phyloP scores from a whole-genome alignment of 2,329 filamentous ascomycete species.

The Pseudonectria buxi region DNA sequence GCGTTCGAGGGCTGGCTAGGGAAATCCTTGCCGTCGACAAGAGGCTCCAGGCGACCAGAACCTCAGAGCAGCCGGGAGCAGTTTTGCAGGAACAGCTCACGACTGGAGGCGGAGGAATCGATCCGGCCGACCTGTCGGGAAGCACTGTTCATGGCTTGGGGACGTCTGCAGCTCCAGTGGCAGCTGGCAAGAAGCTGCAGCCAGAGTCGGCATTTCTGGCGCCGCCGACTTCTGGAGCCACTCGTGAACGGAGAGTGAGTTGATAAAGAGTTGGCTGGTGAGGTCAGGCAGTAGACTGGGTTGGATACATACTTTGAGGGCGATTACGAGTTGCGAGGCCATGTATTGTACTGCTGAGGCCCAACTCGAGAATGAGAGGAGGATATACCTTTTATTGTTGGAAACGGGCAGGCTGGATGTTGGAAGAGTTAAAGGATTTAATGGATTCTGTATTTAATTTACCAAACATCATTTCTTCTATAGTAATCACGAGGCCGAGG shows the following conservation, averaged over 20 bases:
- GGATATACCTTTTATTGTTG: too few relatives aligned
- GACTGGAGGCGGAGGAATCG: slow-evolving; percentile 11
- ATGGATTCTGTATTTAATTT: too few relatives aligned
- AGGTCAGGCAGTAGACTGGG: too few relatives aligned
- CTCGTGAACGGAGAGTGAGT: too few relatives aligned
- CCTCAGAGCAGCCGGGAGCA: slow-evolving; percentile 18
- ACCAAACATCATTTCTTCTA: too few relatives aligned
- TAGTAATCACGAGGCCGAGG: neutral
- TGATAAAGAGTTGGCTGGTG: too few relatives aligned
- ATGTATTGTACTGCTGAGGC: too few relatives aligned
- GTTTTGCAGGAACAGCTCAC: slow-evolving; percentile 30
- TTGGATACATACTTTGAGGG: too few relatives aligned
- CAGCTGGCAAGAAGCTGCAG: slow-evolving; percentile 3
- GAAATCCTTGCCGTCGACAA: slow-evolving; percentile 32
- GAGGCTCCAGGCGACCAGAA: slow-evolving; percentile 28
- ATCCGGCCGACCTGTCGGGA: slow-evolving; percentile 21
- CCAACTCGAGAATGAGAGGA: too few relatives aligned
- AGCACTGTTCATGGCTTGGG: slow-evolving; percentile 16
- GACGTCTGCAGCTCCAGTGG: slow-evolving; percentile 1
- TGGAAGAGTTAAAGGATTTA: too few relatives aligned
- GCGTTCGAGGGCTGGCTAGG: slow-evolving; percentile 34
- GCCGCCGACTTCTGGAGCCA: neutral
- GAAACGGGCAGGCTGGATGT: too few relatives aligned
- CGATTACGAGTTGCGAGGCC: too few relatives aligned
- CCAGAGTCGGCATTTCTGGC: neutral